phyloP scores from a whole-genome alignment of 2,329 filamentous ascomycete genomes.

The Dactylonectria estremocensis region DNA sequence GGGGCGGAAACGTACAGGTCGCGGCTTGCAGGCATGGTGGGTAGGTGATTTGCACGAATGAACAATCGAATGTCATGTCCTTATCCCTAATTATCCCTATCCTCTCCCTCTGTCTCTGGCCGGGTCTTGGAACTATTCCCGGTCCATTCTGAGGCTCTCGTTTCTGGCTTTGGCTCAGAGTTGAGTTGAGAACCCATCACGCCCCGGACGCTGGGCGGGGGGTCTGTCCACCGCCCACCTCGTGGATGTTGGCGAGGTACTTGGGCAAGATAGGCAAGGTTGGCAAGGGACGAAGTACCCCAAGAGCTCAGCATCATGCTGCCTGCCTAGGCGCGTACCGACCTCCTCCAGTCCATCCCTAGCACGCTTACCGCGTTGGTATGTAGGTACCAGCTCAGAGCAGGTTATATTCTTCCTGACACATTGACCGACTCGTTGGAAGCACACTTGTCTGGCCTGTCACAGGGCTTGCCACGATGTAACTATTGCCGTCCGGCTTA shows the following conservation, averaged over 20 bases:
- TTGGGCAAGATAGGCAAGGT: not conserved
- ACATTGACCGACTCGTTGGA: not conserved
- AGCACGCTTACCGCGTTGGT: not conserved
- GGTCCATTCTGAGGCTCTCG: conserved; percentile 17
- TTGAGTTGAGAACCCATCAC: conserved; percentile 28
- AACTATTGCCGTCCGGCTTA: conserved; percentile 8
- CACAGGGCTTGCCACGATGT: conserved; percentile 8
- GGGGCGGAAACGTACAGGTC: not conserved
- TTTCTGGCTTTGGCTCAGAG: conserved; percentile 31
- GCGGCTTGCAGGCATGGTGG: not conserved
- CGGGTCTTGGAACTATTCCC: conserved; percentile 25
- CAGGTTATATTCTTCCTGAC: not conserved
- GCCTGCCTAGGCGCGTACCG: conserved; percentile 12
- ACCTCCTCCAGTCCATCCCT: not conserved
- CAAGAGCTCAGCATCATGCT: conserved; percentile 2
- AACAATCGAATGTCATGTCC: conserved; percentile 21
- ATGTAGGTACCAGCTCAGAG: not conserved
- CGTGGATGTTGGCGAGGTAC: conserved; percentile 1
- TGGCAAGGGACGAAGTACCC: not conserved
- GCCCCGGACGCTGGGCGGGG: conserved; percentile 9
- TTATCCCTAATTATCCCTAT: conserved; percentile 4
- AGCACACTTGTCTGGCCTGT: not conserved
- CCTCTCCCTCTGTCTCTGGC: not conserved
- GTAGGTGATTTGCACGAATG: conserved; percentile 4
- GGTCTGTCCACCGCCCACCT: too few relatives aligned